These are phyloP conservation scores for Collybiopsis confluens DNA, from an alignment of 768 basidiomycete species.

Conservation along the genomic window DNA sequence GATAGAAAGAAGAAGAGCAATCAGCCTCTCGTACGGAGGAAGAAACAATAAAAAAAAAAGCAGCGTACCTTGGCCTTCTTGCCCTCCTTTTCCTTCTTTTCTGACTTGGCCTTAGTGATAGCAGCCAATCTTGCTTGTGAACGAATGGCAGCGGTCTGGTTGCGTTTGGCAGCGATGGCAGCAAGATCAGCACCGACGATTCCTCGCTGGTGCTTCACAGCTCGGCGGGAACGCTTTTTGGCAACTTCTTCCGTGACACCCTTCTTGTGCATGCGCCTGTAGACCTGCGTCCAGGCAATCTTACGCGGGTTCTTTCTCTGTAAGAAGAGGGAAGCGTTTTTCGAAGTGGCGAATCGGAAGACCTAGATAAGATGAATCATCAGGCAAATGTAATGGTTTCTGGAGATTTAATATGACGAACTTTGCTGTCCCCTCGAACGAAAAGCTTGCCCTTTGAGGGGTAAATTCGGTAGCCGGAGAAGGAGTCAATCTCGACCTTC, in stretches of 20 bases:
- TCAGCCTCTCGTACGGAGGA: background rate
- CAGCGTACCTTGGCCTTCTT: slow-evolving; percentile 81
- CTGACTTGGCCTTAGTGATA: slow-evolving; percentile 90
- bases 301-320: slow-evolving; percentile 99
- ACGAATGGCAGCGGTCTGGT: slow-evolving; percentile 85
- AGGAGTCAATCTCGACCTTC: slow-evolving; percentile 99
- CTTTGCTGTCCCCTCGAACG: slow-evolving; percentile 95
- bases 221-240: slow-evolving; percentile 96
- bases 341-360: slow-evolving; percentile 92
- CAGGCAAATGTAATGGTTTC: background rate
- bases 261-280: slow-evolving; percentile 99
- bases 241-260: slow-evolving; percentile 98
- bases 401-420: slow-evolving; percentile 30
- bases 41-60: background rate
- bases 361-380: slow-evolving; percentile 45
- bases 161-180: slow-evolving; percentile 86
- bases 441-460: slow-evolving; percentile 95
- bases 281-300: slow-evolving; percentile 94
- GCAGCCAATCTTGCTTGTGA: slow-evolving; percentile 78
- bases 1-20: background rate
- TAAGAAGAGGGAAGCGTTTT: slow-evolving; percentile 94
- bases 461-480: slow-evolving; percentile 98
- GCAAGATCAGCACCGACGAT: slow-evolving; percentile 96
- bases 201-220: slow-evolving; percentile 97
- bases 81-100: slow-evolving; percentile 94